These are phyloP conservation scores for Nectriaceae sp. DNA, from an alignment of 2,329 filamentous ascomycete genomes.

Conservation along the genomic window DNA sequence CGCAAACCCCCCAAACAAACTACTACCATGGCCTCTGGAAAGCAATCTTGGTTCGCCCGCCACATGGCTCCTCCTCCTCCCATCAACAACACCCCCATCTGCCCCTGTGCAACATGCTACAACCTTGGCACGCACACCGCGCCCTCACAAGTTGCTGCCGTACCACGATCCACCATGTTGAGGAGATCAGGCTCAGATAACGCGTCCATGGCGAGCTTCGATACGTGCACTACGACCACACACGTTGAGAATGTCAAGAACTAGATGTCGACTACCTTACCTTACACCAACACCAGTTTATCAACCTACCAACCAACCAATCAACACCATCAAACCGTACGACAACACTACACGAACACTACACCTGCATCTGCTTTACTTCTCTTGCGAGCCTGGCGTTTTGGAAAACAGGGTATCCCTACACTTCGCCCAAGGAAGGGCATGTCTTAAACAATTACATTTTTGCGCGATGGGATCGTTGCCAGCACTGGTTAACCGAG, in stretches of 20 bases:
- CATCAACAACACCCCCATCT: constrained; percentile 34
- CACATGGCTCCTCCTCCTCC: constrained; percentile 43
- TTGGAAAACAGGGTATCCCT: no score
- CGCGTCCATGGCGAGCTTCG: constrained; percentile 25
- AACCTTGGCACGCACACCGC: constrained; percentile 20
- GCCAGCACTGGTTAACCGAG: no score
- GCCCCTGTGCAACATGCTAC: constrained; percentile 40
- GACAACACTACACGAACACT: no score
- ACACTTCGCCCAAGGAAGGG: no score
- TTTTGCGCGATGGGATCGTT: no score
- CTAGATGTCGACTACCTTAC: constrained; percentile 9
- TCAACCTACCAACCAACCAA: no score
- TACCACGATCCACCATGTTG: constrained; percentile 4
- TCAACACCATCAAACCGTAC: no score
- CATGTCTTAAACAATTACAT: no score
- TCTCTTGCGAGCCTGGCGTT: no score
- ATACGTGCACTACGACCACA: constrained; percentile 20
- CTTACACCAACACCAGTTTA: no score
- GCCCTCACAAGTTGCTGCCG: constrained; percentile 6
- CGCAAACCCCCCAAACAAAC: constrained; percentile 1
- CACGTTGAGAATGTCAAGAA: constrained; percentile 26
- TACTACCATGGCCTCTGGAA: constrained; percentile 33
- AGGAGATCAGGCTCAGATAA: constrained; percentile 20
- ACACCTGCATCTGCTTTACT: no score
- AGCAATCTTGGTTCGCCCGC: constrained; percentile 41